Evolutionary conservation across 2,329 filamentous ascomycete genomes (phyloP), one percentile per base, ranked within the genome.

Genomic region (Cercospora janseana): DNA sequence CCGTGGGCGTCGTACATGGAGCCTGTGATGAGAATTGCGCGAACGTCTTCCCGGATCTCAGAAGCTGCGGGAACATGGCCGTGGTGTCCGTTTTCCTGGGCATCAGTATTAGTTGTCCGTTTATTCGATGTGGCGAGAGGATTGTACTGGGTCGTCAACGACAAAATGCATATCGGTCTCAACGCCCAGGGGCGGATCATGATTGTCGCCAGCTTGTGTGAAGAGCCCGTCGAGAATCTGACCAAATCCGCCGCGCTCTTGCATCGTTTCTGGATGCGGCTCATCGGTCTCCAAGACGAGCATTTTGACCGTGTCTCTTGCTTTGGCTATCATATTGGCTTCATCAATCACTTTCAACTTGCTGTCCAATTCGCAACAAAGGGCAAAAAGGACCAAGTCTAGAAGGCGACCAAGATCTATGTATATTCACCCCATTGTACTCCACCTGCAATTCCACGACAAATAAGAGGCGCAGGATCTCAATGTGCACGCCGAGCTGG

Each of bases 251-350:
- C 79, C 79, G n/a, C 67, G 71, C 37, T 74, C 69, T 13, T 69
- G 60, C 37, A 75, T 63, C 1, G 76, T 80, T 6, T 79, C 71
- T 9, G 76, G 74, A 54, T 81, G 75, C 20, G 78, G 73, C 47
- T 74, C 69, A 57, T 83, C 80, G 0, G 79, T 82, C 63, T 83
- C 80, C 6, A 83, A 72, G 51, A 83, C 78, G 46, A 82, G 68
- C 62, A 75, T 72, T 49, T 69, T 69, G 23, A 74, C 64, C 34
- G 64, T 69, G 8, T 67, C 62, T 37, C 18, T 21, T 3, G 44
- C 24, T 26, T 21, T 47, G 1, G 34, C 29, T 6, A 47, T 47
- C 44, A 47, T 47, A 2, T 16, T 32, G 15, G 31, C 16, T 15
- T 12, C 13, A 16, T 9, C 3, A 29, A 4, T 3, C 15, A 26